A percentile compares a stretch with the other conserved stretches of the same genome.
These are phyloP conservation scores for Jatropha multifida DNA, from an alignment of 441 rosid genomes.

Conservation along the genomic window DNA sequence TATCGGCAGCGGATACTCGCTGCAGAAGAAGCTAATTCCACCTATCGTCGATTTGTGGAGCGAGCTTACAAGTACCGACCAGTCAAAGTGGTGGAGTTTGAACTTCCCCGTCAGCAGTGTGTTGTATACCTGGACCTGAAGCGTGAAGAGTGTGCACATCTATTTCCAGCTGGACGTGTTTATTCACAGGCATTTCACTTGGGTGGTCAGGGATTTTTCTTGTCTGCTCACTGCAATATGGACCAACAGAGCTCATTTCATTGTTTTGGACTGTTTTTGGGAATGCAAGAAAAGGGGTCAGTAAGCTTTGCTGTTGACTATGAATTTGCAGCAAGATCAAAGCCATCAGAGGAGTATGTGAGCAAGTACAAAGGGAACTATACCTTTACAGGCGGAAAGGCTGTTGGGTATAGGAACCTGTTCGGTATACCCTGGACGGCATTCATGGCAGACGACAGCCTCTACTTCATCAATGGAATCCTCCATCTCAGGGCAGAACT, in stretches of 20 bases:
- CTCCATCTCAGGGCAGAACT: conserved; percentile 90
- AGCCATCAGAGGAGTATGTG: conserved; percentile 58
- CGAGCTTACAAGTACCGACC: conserved; percentile 74
- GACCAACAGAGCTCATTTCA: conserved; percentile 63
- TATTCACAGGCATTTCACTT: conserved; percentile 73
- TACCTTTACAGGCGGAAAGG: conserved; percentile 63
- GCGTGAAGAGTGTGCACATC: conserved; percentile 56
- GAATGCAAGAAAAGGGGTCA: conserved; percentile 68
- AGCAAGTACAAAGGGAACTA: conserved; percentile 61
- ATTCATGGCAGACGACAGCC: conserved; percentile 63
- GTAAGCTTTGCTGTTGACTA: conserved; percentile 64
- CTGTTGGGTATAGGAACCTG: conserved; percentile 64
- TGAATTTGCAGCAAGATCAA: conserved; percentile 75
- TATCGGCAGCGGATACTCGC: conserved; percentile 49
- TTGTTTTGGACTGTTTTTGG: conserved; percentile 72
- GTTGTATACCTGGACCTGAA: conserved; percentile 81
- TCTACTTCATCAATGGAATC: conserved; percentile 68
- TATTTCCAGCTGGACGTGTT: conserved; percentile 59
- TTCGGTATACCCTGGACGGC: conserved; percentile 60
- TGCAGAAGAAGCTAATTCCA: conserved; percentile 39
- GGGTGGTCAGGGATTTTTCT: conserved; percentile 77
- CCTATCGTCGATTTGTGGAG: conserved; percentile 53
- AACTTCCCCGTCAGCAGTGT: conserved; percentile 73
- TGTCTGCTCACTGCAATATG: conserved; percentile 75
- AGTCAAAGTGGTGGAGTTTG: conserved; percentile 78